Evolutionary conservation across 83 land plant genomes (phyloP).

Genomic region (Diphasiastrum complanatum): DNA sequence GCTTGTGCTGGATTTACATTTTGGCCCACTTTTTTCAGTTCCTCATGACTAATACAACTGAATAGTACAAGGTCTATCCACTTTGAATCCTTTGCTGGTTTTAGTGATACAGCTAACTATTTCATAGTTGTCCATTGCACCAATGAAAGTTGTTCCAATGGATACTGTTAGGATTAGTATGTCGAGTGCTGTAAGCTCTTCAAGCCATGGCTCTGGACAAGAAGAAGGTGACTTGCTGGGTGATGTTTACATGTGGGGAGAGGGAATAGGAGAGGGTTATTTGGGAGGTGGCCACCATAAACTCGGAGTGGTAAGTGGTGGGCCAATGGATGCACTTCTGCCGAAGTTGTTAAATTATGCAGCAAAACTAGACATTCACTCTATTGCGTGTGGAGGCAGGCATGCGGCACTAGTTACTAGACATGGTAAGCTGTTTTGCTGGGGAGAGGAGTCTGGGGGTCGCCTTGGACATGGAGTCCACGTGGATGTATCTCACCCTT

Average conservation of each 20-base stretch:
- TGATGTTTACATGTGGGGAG: slow-evolving; percentile 93
- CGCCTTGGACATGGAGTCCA: slow-evolving; percentile 95
- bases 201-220: slow-evolving; percentile 86
- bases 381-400: slow-evolving; percentile 73
- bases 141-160: slow-evolving; percentile 44
- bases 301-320: slow-evolving; percentile 28
- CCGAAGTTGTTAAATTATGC: slow-evolving; percentile 77
- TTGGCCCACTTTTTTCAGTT: no score
- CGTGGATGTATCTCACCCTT: slow-evolving; percentile 74
- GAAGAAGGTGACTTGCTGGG: slow-evolving; percentile 53
- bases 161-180: slow-evolving; percentile 67
- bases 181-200: slow-evolving; percentile 90
- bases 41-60: no score
- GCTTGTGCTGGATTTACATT: no score
- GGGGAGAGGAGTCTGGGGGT: slow-evolving; percentile 97
- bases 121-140: no score
- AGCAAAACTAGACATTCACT: slow-evolving; percentile 68
- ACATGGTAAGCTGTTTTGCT: slow-evolving; percentile 83
- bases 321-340: slow-evolving; percentile 55
- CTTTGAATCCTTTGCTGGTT: no score
- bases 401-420: slow-evolving; percentile 87
- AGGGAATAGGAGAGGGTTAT: slow-evolving; percentile 70
- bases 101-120: no score
- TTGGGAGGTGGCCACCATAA: slow-evolving; percentile 55
- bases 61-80: no score